phyloP scores from a whole-genome alignment of 1,284 basidiomycete genomes.

The Apiotrichum gracile region DNA sequence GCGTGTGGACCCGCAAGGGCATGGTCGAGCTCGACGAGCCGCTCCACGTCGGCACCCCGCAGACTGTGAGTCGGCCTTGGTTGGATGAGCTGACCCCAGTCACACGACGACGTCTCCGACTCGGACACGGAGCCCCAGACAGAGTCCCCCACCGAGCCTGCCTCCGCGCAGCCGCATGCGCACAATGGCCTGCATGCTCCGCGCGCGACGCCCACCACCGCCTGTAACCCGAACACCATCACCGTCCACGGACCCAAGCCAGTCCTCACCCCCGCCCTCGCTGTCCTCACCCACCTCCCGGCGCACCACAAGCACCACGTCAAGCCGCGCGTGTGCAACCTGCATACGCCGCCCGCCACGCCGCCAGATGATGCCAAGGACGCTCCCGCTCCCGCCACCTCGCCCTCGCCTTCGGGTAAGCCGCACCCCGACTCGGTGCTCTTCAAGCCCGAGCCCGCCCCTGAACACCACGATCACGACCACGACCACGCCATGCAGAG shows the following conservation, averaged over 20 bases:
- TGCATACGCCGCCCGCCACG: constrained; percentile 1
- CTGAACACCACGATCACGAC: not conserved
- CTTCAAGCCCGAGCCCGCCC: not conserved
- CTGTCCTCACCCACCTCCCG: not conserved
- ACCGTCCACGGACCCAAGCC: not conserved
- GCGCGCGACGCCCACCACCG: not conserved
- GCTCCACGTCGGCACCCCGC: not conserved
- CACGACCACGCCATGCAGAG: not conserved
- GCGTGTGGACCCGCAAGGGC: not conserved
- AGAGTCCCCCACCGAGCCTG: not conserved
- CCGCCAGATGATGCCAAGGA: not conserved
- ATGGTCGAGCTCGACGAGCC: not conserved
- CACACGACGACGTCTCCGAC: not conserved
- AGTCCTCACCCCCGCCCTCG: not conserved
- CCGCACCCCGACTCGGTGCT: not conserved
- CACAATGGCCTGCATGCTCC: not conserved
- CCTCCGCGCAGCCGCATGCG: not conserved
- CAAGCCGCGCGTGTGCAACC: not conserved
- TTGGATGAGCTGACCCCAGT: not conserved
- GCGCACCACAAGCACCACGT: not conserved
- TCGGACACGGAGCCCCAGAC: not conserved
- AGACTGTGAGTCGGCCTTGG: not conserved
- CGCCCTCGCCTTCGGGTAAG: not conserved
- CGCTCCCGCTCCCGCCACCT: not conserved
- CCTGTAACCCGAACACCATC: not conserved